phyloP scores from a whole-genome alignment of 2,329 filamentous ascomycete species.

The Arthrinium phaeospermum region DNA sequence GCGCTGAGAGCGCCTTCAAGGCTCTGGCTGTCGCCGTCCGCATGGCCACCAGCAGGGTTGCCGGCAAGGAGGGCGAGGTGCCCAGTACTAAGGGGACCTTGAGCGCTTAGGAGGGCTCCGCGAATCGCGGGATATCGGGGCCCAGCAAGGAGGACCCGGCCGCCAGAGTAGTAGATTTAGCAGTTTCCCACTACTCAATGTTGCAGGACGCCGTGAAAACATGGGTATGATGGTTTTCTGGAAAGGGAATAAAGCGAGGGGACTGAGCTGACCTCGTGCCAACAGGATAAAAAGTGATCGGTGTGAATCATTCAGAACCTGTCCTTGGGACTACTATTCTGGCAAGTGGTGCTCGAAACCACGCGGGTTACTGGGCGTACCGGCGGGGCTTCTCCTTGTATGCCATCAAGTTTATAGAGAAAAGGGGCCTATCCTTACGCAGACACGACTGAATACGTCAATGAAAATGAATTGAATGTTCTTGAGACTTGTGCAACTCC shows the following conservation, averaged over 20 bases:
- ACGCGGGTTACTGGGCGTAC: not conserved
- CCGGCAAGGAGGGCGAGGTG: slow-evolving; percentile 87
- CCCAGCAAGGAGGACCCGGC: not conserved
- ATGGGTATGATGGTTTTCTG: not conserved
- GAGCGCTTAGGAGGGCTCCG: slow-evolving; percentile 53
- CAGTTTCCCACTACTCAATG: not conserved
- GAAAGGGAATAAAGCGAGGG: not conserved
- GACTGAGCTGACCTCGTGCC: not conserved
- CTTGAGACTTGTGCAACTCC: not conserved
- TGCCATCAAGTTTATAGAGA: not conserved
- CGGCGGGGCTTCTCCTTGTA: not conserved
- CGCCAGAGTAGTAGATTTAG: not conserved
- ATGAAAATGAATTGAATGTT: not conserved
- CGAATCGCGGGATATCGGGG: not conserved
- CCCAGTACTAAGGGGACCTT: slow-evolving; percentile 96
- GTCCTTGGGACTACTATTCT: not conserved
- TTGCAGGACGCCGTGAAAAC: not conserved
- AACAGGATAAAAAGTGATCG: not conserved
- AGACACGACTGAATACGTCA: not conserved
- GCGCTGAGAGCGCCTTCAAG: slow-evolving; percentile 97
- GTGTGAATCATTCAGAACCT: not conserved
- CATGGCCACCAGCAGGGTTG: slow-evolving; percentile 75
- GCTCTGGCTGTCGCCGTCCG: slow-evolving; percentile 86
- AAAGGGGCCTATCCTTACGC: not conserved
- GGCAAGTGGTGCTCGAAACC: not conserved